Evolutionary conservation across 108 stramenopile species (phyloP).

Genomic region (Schizochytrium sp.): DNA sequence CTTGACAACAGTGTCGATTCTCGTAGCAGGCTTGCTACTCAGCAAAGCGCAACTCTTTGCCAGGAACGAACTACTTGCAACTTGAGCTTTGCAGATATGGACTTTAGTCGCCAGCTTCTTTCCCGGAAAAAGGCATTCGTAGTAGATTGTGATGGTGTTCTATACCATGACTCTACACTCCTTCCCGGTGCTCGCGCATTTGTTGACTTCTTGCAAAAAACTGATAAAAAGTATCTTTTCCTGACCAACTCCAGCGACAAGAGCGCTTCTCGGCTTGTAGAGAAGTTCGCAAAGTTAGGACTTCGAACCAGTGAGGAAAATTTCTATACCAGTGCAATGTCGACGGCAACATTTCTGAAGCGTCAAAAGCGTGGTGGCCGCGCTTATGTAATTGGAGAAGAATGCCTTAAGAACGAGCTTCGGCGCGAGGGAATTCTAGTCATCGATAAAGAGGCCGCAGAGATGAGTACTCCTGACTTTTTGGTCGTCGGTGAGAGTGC

Average conservation of each 20-base stretch:
- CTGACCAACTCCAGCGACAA: conserved; percentile 53
- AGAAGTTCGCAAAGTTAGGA: conserved; percentile 36
- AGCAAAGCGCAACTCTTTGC: background rate
- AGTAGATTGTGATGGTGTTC: conserved; percentile 47
- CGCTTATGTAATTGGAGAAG: conserved; percentile 30
- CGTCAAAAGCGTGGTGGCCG: conserved; percentile 35
- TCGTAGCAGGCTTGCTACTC: background rate
- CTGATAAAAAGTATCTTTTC: conserved; percentile 2
- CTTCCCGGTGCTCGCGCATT: conserved; percentile 53
- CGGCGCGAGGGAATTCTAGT: background rate
- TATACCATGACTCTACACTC: conserved; percentile 7
- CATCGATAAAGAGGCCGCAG: background rate
- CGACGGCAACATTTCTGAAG: conserved; percentile 21
- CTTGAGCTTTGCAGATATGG: conserved; percentile 50
- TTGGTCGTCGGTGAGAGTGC: conserved; percentile 26
- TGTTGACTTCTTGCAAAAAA: conserved; percentile 34
- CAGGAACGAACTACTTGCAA: conserved; percentile 59
- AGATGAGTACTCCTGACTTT: conserved; percentile 55
- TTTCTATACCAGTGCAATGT: conserved; percentile 57
- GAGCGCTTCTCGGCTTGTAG: background rate
- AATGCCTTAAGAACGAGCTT: conserved; percentile 25
- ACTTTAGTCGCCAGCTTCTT: conserved; percentile 14
- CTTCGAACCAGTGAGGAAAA: conserved; percentile 20
- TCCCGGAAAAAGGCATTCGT: background rate
- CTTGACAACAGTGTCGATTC: no score